phyloP scores from a whole-genome alignment of 495 filamentous ascomycete species.

The Penicillium diatomitis region DNA sequence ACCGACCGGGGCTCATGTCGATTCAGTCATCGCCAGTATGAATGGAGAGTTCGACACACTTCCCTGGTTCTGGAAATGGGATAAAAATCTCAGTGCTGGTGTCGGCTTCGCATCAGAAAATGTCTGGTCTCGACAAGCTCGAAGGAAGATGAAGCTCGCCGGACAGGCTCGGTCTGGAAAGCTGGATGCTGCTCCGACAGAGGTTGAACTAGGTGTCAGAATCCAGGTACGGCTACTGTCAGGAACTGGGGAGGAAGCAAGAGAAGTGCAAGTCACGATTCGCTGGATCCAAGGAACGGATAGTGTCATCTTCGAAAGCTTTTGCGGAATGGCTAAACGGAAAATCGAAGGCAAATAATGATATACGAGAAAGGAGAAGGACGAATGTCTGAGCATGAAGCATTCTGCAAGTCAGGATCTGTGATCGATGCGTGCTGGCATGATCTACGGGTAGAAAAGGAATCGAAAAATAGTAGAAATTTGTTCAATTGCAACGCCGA shows the following conservation, averaged over 20 bases:
- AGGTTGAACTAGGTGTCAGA: constrained; percentile 38
- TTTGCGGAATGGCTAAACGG: constrained; percentile 68
- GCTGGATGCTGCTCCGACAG: constrained; percentile 15
- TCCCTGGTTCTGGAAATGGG: constrained; percentile 45
- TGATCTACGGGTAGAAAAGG: too few relatives aligned
- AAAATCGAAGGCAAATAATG: constrained; percentile 24
- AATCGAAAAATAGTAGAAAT: too few relatives aligned
- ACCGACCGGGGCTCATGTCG: constrained; percentile 12
- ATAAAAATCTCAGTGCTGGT: constrained; percentile 29
- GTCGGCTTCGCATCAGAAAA: constrained; percentile 50
- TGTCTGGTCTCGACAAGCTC: constrained; percentile 65
- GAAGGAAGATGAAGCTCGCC: constrained; percentile 38
- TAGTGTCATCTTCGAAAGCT: constrained; percentile 73
- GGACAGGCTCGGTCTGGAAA: constrained; percentile 12
- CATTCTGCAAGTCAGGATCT: too few relatives aligned
- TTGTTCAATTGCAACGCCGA: too few relatives aligned
- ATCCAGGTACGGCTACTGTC: constrained; percentile 27
- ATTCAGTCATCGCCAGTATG: constrained; percentile 21
- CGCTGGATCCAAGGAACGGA: constrained; percentile 75
- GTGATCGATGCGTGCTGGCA: too few relatives aligned
- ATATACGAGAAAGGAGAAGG: background rate
- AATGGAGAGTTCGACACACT: constrained; percentile 34
- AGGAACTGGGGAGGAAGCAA: constrained; percentile 10
- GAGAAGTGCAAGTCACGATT: constrained; percentile 36
- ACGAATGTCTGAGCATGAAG: background rate